A percentile compares a stretch with the other conserved stretches of the same genome.
Evolutionary conservation across 768 basidiomycete genomes (phyloP).

Genomic region (Pleurotus djamor): DNA sequence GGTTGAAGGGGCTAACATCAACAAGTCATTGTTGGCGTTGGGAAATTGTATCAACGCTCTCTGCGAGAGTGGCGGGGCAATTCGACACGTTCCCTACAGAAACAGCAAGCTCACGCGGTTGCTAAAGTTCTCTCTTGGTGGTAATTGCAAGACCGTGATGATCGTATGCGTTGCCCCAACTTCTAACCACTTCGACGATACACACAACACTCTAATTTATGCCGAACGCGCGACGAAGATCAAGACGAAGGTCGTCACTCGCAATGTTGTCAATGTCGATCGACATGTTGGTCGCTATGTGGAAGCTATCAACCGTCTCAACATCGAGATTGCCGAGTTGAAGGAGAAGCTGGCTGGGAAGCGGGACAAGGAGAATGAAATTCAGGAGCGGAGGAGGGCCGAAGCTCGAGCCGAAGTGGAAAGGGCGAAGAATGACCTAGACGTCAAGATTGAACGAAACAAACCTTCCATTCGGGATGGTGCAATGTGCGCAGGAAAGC

Average conservation of each 20-base stretch:
- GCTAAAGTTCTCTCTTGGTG: conserved; percentile 96
- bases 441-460: conserved; percentile 68
- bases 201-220: conserved; percentile 96
- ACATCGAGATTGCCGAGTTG: conserved; percentile 79
- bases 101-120: conserved; percentile 98
- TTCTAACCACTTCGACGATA: conserved; percentile 95
- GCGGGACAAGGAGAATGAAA: conserved; percentile 57
- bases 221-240: conserved; percentile 98
- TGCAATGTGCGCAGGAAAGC: conserved; percentile 67
- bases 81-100: conserved; percentile 92
- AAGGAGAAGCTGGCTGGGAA: conserved; percentile 84
- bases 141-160: conserved; percentile 99
- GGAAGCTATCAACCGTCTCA: conserved; percentile 88
- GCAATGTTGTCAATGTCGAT: conserved; percentile 94
- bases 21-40: conserved; percentile 95
- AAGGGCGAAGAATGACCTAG: conserved; percentile 70
- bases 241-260: conserved; percentile 94
- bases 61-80: conserved; percentile 87
- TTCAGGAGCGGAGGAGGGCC: conserved; percentile 61
- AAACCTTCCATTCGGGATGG: conserved; percentile 73
- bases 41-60: conserved; percentile 99
- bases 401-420: conserved; percentile 76
- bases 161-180: conserved; percentile 97
- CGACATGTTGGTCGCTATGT: conserved; percentile 95
- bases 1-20: conserved; percentile 99